Evolutionary conservation across 2,329 filamentous ascomycete genomes (phyloP), one percentile per base, ranked within the genome.

Genomic region (Cercospora beticola): DNA sequence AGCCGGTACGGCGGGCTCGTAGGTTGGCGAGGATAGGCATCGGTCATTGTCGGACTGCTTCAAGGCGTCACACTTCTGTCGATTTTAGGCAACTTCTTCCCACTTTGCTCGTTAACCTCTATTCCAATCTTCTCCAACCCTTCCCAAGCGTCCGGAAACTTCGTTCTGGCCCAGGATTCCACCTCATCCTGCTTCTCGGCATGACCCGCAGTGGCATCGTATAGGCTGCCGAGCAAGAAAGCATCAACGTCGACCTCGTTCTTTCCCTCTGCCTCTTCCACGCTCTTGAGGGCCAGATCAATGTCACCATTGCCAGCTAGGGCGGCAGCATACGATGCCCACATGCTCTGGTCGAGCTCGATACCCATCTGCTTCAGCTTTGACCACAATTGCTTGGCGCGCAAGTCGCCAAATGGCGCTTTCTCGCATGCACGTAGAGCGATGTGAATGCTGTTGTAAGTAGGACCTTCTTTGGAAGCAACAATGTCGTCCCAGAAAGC

Each of bases 401-500:
- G 77, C 65, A 79, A 74, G 67, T 83, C 82, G 8, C 84, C 84
- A 66, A 79, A 82, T 0, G 81, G 77, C 68, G 81, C 79, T 21
- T 87, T 87, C 49, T 96, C 90, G 78, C 93, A 94, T 1, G 90
- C 87, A 73, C 90, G 89, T 74, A 99, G 92, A 2, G 93, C 90
- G 36, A 95, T 90, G 57, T 90, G 88, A 43, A 99, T 86, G 70
- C 90, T 94, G 69, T 88, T 87, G 74, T 95, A 93, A 1, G 90
- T 91, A 0, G 95, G 95, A 0, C 95, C 95, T 79, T 98, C 94
- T n/a, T 86, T 84, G 0, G 90, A 93, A 66, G 88, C 86, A n/a
- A 90, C 89, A 67, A 99, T 93, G 59, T 96, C 88, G 65, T 88
- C 84, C 93, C 94, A 98, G 76, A 93, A 92, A 60, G 90, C 88